These are phyloP conservation scores for Remersonia thermophila DNA, from an alignment of 2,329 filamentous ascomycete genomes.

Conservation along the genomic window DNA sequence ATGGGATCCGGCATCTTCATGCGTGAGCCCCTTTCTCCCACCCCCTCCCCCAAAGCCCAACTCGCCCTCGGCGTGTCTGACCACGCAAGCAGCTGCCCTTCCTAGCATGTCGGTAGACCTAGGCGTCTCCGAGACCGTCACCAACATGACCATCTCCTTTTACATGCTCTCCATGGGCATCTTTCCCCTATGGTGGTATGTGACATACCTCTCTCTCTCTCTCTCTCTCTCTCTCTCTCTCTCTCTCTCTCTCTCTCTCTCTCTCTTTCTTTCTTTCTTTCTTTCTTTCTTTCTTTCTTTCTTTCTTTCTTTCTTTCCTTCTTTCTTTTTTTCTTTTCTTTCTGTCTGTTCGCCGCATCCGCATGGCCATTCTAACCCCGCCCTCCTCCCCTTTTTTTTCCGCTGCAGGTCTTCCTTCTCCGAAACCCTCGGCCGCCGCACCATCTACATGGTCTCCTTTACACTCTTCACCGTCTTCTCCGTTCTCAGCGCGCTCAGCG, in stretches of 20 bases:
- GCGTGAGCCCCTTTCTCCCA: conserved; percentile 38
- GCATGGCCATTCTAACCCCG: too few species aligned
- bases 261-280: too few species aligned
- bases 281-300: too few species aligned
- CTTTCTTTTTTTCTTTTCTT: background rate
- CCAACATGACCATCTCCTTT: conserved; percentile 64
- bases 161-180: conserved; percentile 79
- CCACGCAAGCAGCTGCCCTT: conserved; percentile 67
- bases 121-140: conserved; percentile 48
- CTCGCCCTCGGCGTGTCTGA: too few species aligned
- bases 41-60: too few species aligned
- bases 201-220: background rate
- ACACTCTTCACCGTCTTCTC: conserved; percentile 59
- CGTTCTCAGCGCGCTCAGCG: conserved; percentile 54
- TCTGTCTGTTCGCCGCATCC: too few species aligned
- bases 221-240: background rate
- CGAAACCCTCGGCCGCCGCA: conserved; percentile 58
- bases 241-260: too few species aligned
- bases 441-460: conserved; percentile 70
- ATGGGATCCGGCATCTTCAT: conserved; percentile 78
- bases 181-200: conserved; percentile 69
- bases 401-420: conserved; percentile 62
- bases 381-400: too few species aligned
- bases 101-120: conserved; percentile 50
- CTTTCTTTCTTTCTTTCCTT: too few species aligned